Evolutionary conservation across 257 asterid species (phyloP), one percentile per base, ranked within the genome.

Genomic region (Paulownia fortunei): DNA sequence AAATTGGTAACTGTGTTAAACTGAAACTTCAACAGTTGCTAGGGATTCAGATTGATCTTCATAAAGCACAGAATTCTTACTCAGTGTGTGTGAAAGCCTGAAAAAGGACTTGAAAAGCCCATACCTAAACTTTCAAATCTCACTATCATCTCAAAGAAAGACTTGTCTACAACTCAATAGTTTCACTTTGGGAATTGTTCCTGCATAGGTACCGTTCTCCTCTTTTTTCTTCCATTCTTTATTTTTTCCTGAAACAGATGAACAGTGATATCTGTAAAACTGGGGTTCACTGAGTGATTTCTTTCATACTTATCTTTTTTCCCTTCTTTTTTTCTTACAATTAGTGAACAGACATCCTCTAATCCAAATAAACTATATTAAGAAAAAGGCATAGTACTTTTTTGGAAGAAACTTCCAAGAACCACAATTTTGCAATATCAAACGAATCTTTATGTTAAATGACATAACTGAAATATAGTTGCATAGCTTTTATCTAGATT

Each of bases 31-130:
- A 69, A 74, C 87, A 76, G 86, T 75, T 78, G 52, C 46, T 80
- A 66, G 72, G 71, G 36, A 51, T 83, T 79, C 83, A 78, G 79
- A 69, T 76, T 70, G 65, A 81, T 80, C 76, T n/a, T n/a, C 49
- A 67, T 55, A 6, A 72, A 70, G n/a, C 36, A 59, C 70, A n/a
- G 18, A 27, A 18, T 42, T 63, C 58, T 41, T 3, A n/a, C n/a
- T 75, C 3, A 11, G 19, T 76, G 60, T 74, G 51, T 42, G 13
- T 71, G 44, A 55, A 8, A 26, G 74, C 61, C 70, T 55, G 76
- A 67, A 68, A 74, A 81, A 39, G n/a, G n/a, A n/a, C n/a, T n/a
- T n/a, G n/a, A 82, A 77, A 81, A 86, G 78, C 86, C 86, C 88
- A 86, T 79, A 81, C 88, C 86, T 83, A 80, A 81, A 52, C 68